phyloP scores from a whole-genome alignment of 192 early-diverging fungal species.

The Tieghemiomyces parasiticus region DNA sequence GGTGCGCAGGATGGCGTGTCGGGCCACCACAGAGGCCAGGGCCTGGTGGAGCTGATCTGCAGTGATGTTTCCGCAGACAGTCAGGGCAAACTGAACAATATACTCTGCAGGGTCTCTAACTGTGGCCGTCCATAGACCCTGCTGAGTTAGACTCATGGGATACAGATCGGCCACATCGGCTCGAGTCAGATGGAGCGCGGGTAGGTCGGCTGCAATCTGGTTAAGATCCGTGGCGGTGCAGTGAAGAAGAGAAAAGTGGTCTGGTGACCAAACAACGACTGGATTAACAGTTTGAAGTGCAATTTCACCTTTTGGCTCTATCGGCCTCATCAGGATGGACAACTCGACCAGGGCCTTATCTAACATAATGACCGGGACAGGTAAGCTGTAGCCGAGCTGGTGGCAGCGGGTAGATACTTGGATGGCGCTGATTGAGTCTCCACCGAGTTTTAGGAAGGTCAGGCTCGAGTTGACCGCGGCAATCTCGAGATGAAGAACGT shows the following conservation, averaged over 20 bases:
- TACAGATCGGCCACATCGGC: too few relatives aligned
- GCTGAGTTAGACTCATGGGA: neutral
- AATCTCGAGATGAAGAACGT: neutral
- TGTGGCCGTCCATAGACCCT: neutral
- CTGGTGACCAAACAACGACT: too few relatives aligned
- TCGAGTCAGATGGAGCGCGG: too few relatives aligned
- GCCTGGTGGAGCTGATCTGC: neutral
- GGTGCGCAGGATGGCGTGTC: neutral
- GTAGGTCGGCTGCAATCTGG: too few relatives aligned
- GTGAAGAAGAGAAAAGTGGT: too few relatives aligned
- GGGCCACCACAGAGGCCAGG: neutral
- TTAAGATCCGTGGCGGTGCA: too few relatives aligned
- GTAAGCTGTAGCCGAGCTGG: neutral
- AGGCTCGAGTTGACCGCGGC: neutral
- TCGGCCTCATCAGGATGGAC: neutral
- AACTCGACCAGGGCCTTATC: neutral
- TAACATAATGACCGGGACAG: neutral
- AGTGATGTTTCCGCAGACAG: neutral
- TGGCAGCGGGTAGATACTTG: neutral
- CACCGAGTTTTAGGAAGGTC: neutral
- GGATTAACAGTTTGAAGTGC: too few relatives aligned
- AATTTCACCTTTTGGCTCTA: too few relatives aligned
- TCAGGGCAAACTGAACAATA: neutral
- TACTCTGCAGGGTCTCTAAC: neutral
- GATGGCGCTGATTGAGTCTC: neutral